Conservation (phyloP, 225 moss, liverwort and hornwort genomes). For the Physcomitrellopsis africana region DNA sequence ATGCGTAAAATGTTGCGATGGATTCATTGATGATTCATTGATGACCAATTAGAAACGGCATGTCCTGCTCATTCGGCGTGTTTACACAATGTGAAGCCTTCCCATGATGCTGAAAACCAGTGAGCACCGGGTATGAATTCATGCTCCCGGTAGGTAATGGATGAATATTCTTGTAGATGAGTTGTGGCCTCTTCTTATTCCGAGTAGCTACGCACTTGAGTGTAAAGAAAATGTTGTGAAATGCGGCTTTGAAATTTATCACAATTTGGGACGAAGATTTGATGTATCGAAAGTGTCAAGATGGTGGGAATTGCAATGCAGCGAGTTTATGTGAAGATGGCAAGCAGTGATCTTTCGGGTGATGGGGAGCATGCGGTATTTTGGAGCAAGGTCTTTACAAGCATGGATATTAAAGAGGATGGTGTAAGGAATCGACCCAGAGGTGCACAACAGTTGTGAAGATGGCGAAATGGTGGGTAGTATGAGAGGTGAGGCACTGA, state of each 20-base stretch:
- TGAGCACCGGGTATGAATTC: neutral
- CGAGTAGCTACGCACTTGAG: neutral
- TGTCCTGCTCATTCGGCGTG: too few species aligned
- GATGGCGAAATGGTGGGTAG: conserved; percentile 27
- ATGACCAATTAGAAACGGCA: neutral
- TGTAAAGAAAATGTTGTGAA: neutral
- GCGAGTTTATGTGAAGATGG: conserved; percentile 3
- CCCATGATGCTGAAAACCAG: conserved; percentile 2
- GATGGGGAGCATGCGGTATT: neutral
- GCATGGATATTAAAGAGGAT: neutral
- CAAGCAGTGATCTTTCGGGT: neutral
- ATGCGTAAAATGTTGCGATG: neutral
- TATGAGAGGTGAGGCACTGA: conserved; percentile 47
- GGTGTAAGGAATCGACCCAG: neutral
- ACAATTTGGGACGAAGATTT: neutral
- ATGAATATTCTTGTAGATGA: neutral
- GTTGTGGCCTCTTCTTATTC: too few species aligned
- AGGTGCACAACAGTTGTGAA: neutral
- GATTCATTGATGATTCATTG: neutral
- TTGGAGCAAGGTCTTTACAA: neutral
- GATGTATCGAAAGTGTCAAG: neutral
- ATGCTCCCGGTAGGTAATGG: neutral
- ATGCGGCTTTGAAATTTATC: neutral
- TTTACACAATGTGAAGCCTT: too few species aligned
- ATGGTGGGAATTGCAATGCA: conserved; percentile 4